A percentile compares a stretch with the other conserved stretches of the same genome.
Conservation (phyloP, 1,284 basidiomycete genomes). For the Malassezia sp. region DNA sequence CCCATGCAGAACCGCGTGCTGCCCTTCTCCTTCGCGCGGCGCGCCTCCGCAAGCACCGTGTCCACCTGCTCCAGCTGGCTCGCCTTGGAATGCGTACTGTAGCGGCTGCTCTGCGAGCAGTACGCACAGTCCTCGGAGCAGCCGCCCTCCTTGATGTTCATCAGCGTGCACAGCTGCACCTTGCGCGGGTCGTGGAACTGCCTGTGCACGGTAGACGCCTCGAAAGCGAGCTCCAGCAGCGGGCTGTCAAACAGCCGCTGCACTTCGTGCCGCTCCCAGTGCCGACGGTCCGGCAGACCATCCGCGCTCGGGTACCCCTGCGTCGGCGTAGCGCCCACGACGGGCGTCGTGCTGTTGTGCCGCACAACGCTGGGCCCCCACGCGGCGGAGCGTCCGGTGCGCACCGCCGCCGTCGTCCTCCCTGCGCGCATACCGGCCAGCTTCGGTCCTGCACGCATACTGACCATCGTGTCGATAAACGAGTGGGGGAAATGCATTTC, state of each 20-base stretch:
- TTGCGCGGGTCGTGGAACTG: constrained; percentile 74
- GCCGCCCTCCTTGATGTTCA: constrained; percentile 89
- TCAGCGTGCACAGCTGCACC: constrained; percentile 89
- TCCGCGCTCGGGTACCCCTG: background rate
- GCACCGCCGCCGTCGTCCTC: background rate
- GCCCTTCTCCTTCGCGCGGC: constrained; percentile 86
- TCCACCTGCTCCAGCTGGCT: constrained; percentile 79
- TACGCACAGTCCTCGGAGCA: constrained; percentile 97
- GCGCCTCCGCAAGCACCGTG: constrained; percentile 63
- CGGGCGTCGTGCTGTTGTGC: constrained; percentile 8
- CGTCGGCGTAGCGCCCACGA: constrained; percentile 3
- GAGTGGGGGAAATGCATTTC: too few relatives aligned
- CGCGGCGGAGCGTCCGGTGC: background rate
- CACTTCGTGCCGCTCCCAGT: constrained; percentile 38
- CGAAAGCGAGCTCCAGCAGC: constrained; percentile 42
- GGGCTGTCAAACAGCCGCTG: constrained; percentile 40
- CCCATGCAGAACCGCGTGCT: constrained; percentile 98
- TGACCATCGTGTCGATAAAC: background rate
- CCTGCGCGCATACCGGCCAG: background rate
- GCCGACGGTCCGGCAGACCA: constrained; percentile 13
- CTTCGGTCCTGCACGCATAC: background rate
- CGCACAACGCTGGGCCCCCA: background rate
- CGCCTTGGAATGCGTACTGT: constrained; percentile 79
- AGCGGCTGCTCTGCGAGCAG: constrained; percentile 88
- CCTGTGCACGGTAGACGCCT: constrained; percentile 60